A percentile compares a stretch with the other conserved stretches of the same genome.
These are phyloP conservation scores for Colletotrichum sublineola DNA, from an alignment of 2,329 filamentous ascomycete genomes.

Conservation along the genomic window DNA sequence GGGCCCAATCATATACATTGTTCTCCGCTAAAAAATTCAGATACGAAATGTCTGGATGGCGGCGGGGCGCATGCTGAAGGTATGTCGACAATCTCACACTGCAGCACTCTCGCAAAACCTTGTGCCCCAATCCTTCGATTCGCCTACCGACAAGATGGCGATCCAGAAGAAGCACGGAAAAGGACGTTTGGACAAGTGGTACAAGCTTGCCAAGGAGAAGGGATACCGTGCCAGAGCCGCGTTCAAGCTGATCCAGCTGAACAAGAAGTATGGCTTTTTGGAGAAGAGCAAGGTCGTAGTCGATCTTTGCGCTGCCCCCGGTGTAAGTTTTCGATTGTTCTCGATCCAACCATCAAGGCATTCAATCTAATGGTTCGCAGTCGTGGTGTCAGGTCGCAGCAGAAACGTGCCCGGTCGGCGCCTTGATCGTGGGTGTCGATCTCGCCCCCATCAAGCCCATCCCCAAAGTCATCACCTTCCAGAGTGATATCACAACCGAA, in stretches of 20 bases:
- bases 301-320: conserved; percentile 97
- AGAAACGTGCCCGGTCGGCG: conserved; percentile 91
- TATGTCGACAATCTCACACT: conserved; percentile 11
- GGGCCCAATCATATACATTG: conserved; percentile 20
- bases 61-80: conserved; percentile 15
- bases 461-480: conserved; percentile 92
- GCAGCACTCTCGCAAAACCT: background rate
- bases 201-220: conserved; percentile 98
- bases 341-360: conserved; percentile 8
- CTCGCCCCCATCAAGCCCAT: conserved; percentile 96
- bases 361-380: conserved; percentile 53
- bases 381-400: conserved; percentile 98
- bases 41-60: conserved; percentile 35
- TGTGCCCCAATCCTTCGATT: conserved; percentile 15
- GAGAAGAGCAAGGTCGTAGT: conserved; percentile 96
- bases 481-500: conserved; percentile 97
- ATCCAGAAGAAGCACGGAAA: conserved; percentile 99
- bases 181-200: conserved; percentile 98
- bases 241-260: conserved; percentile 97
- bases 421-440: conserved; percentile 95
- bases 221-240: conserved; percentile 95
- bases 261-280: conserved; percentile 99
- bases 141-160: conserved; percentile 72
- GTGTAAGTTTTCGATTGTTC: conserved; percentile 67
- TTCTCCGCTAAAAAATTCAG: conserved; percentile 34